Evolutionary conservation across 352 stramenopile genomes (phyloP).

Genomic region (Pythium volutum): DNA sequence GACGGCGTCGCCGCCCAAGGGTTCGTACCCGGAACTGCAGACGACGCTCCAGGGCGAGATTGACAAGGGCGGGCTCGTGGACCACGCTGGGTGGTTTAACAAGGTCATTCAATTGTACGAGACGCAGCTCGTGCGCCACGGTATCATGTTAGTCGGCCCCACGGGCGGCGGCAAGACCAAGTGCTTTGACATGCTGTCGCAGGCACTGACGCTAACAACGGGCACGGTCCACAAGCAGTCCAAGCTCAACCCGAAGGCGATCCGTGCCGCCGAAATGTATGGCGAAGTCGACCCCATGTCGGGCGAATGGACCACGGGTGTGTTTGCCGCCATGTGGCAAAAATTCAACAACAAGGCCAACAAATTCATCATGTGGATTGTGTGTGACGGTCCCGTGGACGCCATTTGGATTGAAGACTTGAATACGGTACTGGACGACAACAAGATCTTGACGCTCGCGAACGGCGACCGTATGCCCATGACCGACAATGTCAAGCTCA

Average conservation of each 20-base stretch:
- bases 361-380: constrained; percentile 99
- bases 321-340: constrained; percentile 98
- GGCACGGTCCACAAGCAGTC: constrained; percentile 94
- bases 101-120: constrained; percentile 99
- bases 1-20: constrained; percentile 87
- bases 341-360: constrained; percentile 99
- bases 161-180: constrained; percentile 97
- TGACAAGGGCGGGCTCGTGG: constrained; percentile 90
- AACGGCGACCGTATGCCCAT: constrained; percentile 98
- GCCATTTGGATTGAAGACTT: constrained; percentile 99
- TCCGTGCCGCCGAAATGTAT: constrained; percentile 98
- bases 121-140: constrained; percentile 96
- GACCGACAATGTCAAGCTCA: constrained; percentile 97
- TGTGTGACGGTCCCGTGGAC: constrained; percentile 96
- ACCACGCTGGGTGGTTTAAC: constrained; percentile 87
- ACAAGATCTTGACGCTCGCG: constrained; percentile 96
- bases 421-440: constrained; percentile 98
- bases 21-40: constrained; percentile 96
- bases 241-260: constrained; percentile 97
- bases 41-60: constrained; percentile 83
- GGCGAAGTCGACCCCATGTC: constrained; percentile 95
- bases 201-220: constrained; percentile 91
- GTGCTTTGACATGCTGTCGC: constrained; percentile 95
- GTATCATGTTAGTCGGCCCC: constrained; percentile 98
- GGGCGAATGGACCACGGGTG: constrained; percentile 97